A percentile compares a stretch with the other conserved stretches of the same genome.
These are phyloP conservation scores for Zopfia rhizophila DNA, from an alignment of 2,329 filamentous ascomycete species.

Conservation along the genomic window DNA sequence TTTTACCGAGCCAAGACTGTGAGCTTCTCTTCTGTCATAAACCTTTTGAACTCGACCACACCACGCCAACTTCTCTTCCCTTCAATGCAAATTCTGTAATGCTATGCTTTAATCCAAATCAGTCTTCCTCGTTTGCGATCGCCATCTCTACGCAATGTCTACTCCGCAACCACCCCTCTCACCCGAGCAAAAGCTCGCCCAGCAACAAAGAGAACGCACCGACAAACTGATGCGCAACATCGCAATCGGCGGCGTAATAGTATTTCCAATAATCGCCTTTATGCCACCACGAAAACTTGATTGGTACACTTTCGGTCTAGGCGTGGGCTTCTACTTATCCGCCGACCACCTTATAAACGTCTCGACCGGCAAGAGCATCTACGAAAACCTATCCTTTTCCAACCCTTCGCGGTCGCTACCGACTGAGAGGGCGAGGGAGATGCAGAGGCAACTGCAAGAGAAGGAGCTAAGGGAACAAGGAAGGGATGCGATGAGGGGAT, in stretches of 20 bases:
- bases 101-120: neutral
- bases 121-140: neutral
- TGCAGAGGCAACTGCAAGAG: conserved; percentile 51
- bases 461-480: conserved; percentile 46
- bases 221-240: conserved; percentile 53
- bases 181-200: conserved; percentile 46
- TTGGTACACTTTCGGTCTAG: conserved; percentile 66
- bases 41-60: conserved; percentile 31
- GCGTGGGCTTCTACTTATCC: conserved; percentile 59
- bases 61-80: conserved; percentile 6
- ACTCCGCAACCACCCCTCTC: conserved; percentile 39
- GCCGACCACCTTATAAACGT: conserved; percentile 60
- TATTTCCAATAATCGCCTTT: conserved; percentile 64
- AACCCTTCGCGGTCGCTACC: conserved; percentile 31
- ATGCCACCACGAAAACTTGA: conserved; percentile 72
- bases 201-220: conserved; percentile 43
- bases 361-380: conserved; percentile 51
- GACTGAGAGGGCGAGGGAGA: conserved; percentile 49
- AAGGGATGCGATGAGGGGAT: conserved; percentile 42
- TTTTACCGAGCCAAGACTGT: conserved; percentile 36
- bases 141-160: conserved; percentile 29
- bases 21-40: conserved; percentile 39
- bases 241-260: conserved; percentile 61
- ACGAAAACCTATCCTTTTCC: conserved; percentile 38
- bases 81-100: neutral